Percentiles rank a stretch among this genome's conserved stretches.
Evolutionary conservation across 495 filamentous ascomycete species (phyloP).

Genomic region (Aspergillus cavernicola): DNA sequence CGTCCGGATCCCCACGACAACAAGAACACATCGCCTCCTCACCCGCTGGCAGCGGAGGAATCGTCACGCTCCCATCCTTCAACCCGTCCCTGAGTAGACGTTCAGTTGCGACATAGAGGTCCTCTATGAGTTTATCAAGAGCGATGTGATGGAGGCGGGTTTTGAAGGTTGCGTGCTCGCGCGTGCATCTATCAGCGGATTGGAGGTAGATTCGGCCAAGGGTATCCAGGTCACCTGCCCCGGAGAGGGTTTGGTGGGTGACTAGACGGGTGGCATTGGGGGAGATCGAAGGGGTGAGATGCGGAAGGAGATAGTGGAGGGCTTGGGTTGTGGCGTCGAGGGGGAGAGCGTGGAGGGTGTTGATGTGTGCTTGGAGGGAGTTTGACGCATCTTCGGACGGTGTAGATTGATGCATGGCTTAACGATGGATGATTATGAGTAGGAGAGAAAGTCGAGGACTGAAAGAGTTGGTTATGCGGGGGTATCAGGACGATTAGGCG

Average conservation of each 20-base stretch:
- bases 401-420: too few species aligned
- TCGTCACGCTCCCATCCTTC: not conserved
- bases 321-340: not conserved
- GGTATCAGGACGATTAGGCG: too few species aligned
- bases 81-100: not conserved
- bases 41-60: not conserved
- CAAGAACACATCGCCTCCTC: not conserved
- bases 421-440: too few species aligned
- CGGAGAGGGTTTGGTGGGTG: not conserved
- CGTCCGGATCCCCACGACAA: constrained; percentile 7
- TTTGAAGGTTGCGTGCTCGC: not conserved
- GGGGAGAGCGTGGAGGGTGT: not conserved
- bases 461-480: too few species aligned
- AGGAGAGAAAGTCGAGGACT: too few species aligned
- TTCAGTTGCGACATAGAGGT: constrained; percentile 1
- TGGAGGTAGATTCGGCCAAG: not conserved
- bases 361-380: not conserved
- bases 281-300: constrained; percentile 2
- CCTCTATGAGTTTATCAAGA: constrained; percentile 1
- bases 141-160: not conserved
- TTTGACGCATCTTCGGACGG: too few species aligned
- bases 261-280: constrained; percentile 5
- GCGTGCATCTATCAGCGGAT: not conserved
- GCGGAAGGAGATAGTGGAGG: not conserved
- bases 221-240: constrained; percentile 2